Evolutionary conservation across 1,284 basidiomycete genomes (phyloP).

Genomic region (Anthracocystis panici-leucophaei): DNA sequence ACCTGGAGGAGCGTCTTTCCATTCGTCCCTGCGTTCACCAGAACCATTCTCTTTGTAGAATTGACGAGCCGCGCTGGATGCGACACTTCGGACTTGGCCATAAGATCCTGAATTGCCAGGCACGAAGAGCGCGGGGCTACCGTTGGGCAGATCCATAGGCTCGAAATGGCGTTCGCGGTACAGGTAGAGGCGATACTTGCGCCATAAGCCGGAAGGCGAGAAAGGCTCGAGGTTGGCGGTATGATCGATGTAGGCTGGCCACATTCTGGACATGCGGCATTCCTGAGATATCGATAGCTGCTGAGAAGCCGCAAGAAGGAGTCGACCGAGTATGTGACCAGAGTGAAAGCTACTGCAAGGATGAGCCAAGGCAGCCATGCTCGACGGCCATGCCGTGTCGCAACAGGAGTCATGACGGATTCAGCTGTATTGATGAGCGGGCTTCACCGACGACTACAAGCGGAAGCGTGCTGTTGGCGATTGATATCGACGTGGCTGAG

Average conservation of each 20-base stretch:
- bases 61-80: slow-evolving; percentile 86
- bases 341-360: slow-evolving; percentile 18
- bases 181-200: slow-evolving; percentile 84
- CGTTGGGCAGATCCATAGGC: slow-evolving; percentile 33
- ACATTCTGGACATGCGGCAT: slow-evolving; percentile 99
- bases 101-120: slow-evolving; percentile 97
- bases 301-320: slow-evolving; percentile 50
- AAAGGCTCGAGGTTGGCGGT: slow-evolving; percentile 70
- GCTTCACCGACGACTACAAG: neutral
- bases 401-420: neutral
- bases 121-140: slow-evolving; percentile 86
- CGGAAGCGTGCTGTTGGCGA: neutral
- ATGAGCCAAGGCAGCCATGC: slow-evolving; percentile 37
- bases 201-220: slow-evolving; percentile 78
- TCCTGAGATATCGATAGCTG: slow-evolving; percentile 53
- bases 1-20: slow-evolving; percentile 44
- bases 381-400: slow-evolving; percentile 8
- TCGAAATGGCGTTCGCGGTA: slow-evolving; percentile 78
- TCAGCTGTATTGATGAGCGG: neutral
- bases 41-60: slow-evolving; percentile 76
- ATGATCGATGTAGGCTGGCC: slow-evolving; percentile 82
- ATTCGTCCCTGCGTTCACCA: slow-evolving; percentile 45
- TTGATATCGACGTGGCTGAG: slow-evolving; percentile 1
- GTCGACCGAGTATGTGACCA: slow-evolving; percentile 30
- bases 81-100: slow-evolving; percentile 92